phyloP scores from a whole-genome alignment of 1,284 basidiomycete genomes.

The Trichosporon asahii region DNA sequence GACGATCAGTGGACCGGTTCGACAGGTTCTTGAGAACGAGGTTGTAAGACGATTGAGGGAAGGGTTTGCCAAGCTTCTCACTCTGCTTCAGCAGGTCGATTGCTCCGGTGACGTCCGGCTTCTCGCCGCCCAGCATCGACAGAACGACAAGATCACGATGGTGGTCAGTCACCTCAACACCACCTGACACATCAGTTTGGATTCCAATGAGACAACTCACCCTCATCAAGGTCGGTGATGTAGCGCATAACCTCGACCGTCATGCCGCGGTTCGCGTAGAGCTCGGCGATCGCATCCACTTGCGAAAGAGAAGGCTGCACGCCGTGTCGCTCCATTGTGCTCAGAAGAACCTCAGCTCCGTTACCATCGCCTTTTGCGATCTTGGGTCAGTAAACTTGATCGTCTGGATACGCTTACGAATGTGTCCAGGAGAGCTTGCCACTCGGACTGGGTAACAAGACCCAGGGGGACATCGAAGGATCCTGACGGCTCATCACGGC shows the following conservation, averaged over 20 bases:
- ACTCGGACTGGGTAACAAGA: conserved; percentile 36
- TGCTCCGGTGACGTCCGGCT: conserved; percentile 33
- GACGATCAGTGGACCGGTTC: conserved; percentile 20
- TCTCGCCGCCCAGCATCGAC: conserved; percentile 27
- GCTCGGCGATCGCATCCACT: conserved; percentile 24
- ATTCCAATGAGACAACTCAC: conserved; percentile 16
- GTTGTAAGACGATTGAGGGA: conserved; percentile 50
- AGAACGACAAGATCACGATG: conserved; percentile 37
- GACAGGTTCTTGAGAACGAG: conserved; percentile 46
- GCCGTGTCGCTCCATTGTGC: conserved; percentile 26
- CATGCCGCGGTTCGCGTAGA: conserved; percentile 28
- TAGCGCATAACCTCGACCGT: conserved; percentile 28
- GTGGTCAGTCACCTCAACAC: conserved; percentile 19
- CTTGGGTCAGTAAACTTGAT: conserved; percentile 13
- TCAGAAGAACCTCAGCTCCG: conserved; percentile 24
- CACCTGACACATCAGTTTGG: conserved; percentile 23
- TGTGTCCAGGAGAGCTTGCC: conserved; percentile 41
- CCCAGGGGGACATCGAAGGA: conserved; percentile 34
- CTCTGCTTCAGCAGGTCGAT: conserved; percentile 43
- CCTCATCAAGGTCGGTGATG: conserved; percentile 24
- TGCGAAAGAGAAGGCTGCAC: conserved; percentile 12
- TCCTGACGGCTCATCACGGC: neutral
- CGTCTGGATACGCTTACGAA: conserved; percentile 26
- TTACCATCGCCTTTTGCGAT: conserved; percentile 12
- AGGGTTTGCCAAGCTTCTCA: conserved; percentile 44